These are phyloP conservation scores for Clonostachys chloroleuca DNA, from an alignment of 2,329 filamentous ascomycete genomes.

Conservation along the genomic window DNA sequence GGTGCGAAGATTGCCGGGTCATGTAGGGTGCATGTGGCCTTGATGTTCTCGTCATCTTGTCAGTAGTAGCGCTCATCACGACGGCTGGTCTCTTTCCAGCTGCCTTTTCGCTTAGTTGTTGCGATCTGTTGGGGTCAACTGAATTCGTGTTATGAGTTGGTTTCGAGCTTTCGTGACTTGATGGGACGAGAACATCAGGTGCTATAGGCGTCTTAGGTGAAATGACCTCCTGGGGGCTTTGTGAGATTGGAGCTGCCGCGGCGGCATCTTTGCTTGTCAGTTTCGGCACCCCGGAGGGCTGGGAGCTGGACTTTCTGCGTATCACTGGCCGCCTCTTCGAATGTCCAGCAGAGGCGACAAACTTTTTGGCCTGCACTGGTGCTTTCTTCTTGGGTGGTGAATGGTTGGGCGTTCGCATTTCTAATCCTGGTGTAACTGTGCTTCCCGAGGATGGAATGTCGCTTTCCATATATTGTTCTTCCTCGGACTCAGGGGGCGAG, in stretches of 20 bases:
- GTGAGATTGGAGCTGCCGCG: no score
- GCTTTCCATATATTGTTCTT: slow-evolving; percentile 25
- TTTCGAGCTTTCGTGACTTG: no score
- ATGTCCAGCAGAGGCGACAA: slow-evolving; percentile 35
- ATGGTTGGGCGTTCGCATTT: slow-evolving; percentile 16
- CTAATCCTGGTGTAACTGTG: slow-evolving; percentile 22
- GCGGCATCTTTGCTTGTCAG: no score
- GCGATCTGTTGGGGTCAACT: no score
- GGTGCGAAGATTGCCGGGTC: no score
- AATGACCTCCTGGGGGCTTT: no score
- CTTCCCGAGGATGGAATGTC: slow-evolving; percentile 35
- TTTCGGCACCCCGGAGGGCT: slow-evolving; percentile 19
- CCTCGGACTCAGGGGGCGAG: slow-evolving; percentile 45
- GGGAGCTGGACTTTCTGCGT: slow-evolving; percentile 41
- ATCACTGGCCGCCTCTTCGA: slow-evolving; percentile 41
- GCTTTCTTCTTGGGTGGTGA: slow-evolving; percentile 21
- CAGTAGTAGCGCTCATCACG: slow-evolving; percentile 7
- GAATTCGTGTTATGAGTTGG: no score
- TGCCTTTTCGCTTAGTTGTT: slow-evolving; percentile 34
- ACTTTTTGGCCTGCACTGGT: slow-evolving; percentile 23
- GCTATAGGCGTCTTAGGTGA: no score
- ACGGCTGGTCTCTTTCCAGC: slow-evolving; percentile 40
- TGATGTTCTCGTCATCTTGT: slow-evolving; percentile 3
- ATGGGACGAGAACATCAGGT: no score
- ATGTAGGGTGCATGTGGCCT: no score